Conservation (phyloP, 2,329 filamentous ascomycete species). For the Akanthomyces lecanii region DNA sequence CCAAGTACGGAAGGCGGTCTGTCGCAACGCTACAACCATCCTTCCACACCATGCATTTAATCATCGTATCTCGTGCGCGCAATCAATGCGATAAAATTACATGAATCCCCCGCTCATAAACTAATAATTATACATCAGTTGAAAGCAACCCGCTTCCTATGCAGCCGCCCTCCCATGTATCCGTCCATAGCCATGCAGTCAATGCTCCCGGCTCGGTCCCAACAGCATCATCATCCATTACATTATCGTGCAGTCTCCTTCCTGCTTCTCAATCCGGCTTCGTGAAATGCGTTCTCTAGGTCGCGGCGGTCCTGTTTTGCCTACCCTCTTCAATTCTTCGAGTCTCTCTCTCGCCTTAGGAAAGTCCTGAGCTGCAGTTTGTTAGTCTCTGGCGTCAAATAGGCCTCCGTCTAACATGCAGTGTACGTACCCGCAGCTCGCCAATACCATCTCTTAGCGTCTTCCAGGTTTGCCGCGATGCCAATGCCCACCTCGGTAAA, state of each 20-base stretch:
- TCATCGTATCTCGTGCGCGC: not conserved
- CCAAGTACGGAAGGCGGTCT: constrained; percentile 13
- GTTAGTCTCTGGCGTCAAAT: not conserved
- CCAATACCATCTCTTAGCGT: constrained; percentile 98
- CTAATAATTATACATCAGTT: constrained; percentile 9
- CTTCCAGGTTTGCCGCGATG: constrained; percentile 77
- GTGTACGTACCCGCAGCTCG: constrained; percentile 79
- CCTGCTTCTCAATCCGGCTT: constrained; percentile 75
- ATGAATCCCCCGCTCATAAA: not conserved
- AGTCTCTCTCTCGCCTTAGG: constrained; percentile 88
- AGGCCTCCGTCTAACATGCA: not conserved
- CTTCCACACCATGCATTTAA: not conserved
- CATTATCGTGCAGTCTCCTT: constrained; percentile 86
- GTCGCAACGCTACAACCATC: not conserved
- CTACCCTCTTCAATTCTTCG: constrained; percentile 82
- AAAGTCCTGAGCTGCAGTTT: constrained; percentile 75
- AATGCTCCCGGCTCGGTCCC: no score
- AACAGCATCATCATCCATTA: constrained; percentile 35
- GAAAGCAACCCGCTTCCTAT: not conserved
- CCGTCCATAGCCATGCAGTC: not conserved
- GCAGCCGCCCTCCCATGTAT: not conserved
- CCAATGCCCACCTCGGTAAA: constrained; percentile 96
- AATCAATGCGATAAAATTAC: no score
- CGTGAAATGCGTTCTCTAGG: constrained; percentile 75
- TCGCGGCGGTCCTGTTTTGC: constrained; percentile 62